Evolutionary conservation across 495 filamentous ascomycete species (phyloP).

Genomic region (Aspergillus sparsus): DNA sequence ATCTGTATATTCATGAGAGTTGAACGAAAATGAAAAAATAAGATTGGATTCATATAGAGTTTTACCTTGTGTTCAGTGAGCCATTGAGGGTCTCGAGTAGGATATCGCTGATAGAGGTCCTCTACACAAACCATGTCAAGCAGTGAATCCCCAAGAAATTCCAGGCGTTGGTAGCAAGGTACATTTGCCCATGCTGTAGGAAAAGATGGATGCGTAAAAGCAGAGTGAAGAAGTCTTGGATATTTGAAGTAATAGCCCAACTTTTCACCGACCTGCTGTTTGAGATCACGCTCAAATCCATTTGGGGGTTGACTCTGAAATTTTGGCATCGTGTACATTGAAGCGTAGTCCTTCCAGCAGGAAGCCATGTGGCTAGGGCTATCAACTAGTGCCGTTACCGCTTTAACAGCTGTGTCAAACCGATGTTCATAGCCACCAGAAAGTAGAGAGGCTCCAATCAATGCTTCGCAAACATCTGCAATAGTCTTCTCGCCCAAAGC

Average conservation of each 20-base stretch:
- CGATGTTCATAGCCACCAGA: slow-evolving; percentile 55
- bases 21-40: slow-evolving; percentile 6
- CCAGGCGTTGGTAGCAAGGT: slow-evolving; percentile 87
- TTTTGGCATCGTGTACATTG: slow-evolving; percentile 66
- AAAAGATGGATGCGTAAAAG: slow-evolving; percentile 87
- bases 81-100: slow-evolving; percentile 89
- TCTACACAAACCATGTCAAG: slow-evolving; percentile 87
- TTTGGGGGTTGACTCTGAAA: slow-evolving; percentile 63
- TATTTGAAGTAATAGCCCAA: slow-evolving; percentile 80
- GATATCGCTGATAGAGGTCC: slow-evolving; percentile 73
- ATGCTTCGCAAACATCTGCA: slow-evolving; percentile 94
- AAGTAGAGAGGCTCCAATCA: slow-evolving; percentile 87
- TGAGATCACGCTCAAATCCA: slow-evolving; percentile 62
- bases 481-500: slow-evolving; percentile 83
- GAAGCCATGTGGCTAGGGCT: slow-evolving; percentile 66
- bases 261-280: slow-evolving; percentile 60
- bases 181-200: slow-evolving; percentile 70
- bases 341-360: slow-evolving; percentile 70
- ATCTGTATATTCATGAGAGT: slow-evolving; percentile 50
- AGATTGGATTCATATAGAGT: neutral
- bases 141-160: slow-evolving; percentile 90
- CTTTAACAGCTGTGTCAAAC: slow-evolving; percentile 80
- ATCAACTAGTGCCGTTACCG: slow-evolving; percentile 75
- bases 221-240: slow-evolving; percentile 75
- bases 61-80: slow-evolving; percentile 90